Evolutionary conservation across 116 monocot species (phyloP).

Genomic region (Cymodocea nodosa): DNA sequence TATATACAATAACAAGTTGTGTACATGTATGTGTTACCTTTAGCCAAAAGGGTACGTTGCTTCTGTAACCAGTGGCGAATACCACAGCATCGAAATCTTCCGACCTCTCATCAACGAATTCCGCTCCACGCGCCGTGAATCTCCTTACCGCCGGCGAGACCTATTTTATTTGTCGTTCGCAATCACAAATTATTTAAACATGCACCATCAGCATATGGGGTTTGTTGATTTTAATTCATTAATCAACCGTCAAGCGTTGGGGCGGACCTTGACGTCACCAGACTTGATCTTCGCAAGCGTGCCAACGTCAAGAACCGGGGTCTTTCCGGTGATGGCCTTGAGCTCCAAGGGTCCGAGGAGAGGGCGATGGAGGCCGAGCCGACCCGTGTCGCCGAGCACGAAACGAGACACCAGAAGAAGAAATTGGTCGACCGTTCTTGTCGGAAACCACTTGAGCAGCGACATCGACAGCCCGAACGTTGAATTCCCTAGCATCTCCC

Average conservation of each 20-base stretch:
- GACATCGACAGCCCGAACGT: constrained; percentile 60
- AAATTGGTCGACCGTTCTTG: constrained; percentile 26
- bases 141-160: constrained; percentile 31
- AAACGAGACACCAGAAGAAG: constrained; percentile 38
- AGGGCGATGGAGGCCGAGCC: constrained; percentile 40
- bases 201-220: background rate
- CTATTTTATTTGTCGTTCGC: constrained; percentile 7
- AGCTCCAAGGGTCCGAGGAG: constrained; percentile 48
- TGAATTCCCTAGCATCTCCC: constrained; percentile 53
- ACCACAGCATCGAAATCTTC: constrained; percentile 55
- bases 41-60: constrained; percentile 80
- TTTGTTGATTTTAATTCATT: too few relatives aligned
- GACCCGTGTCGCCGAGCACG: constrained; percentile 36
- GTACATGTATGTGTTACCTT: constrained; percentile 37
- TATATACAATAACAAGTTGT: background rate
- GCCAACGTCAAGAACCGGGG: constrained; percentile 70
- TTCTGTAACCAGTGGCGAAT: constrained; percentile 70
- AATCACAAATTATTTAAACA: background rate
- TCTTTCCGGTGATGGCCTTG: constrained; percentile 47
- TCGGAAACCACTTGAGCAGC: constrained; percentile 46
- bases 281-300: constrained; percentile 58
- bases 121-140: constrained; percentile 26
- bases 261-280: constrained; percentile 53
- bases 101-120: constrained; percentile 51
- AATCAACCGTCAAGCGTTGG: too few relatives aligned